Base-by-base conservation (phyloP, 495 filamentous ascomycete genomes). In the Aspergillus indologenus region DNA sequence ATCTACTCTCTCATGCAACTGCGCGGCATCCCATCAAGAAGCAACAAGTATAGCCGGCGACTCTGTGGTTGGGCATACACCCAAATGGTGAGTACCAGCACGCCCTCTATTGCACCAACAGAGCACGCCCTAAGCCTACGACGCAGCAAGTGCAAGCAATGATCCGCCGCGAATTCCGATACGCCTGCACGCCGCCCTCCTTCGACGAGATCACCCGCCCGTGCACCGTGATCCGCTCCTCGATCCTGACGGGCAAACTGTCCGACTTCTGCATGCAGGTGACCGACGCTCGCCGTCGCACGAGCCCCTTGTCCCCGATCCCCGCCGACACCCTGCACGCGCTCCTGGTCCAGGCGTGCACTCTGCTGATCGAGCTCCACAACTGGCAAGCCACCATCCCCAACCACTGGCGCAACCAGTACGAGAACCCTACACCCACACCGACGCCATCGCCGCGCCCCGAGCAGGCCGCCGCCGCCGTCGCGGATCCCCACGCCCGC, bases 131-230 rank as follows among this genome's bases (percentile, higher is more conserved):
- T 29, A 3, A 3, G 26, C 26, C 26, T 29, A 4, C 26, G 26
- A 29, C 26, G 26, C n/a, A 57, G 55, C 55, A 57, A 57, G 51
- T 46, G 1, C 56, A 58, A 52, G 56, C 56, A 4, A 20, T 52
- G 9, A 45, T 45, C 53, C 18, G 21, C 21, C 17, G 24, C 21
- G n/a, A 45, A 24, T 55, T 45, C 21, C 20, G 11, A 1, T 55
- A 55, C 21, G 53, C 53, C 14, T 24, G 2, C 53, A 6, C 45
- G 5, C 53, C 53, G 4, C 6, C 31, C 6, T 55, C 53, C 18
- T 45, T 55, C 21, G n/a, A 22, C 40, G 45, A 24, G 34, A 19
- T 22, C 2, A 45, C 22, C 40, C 15, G 23, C 7, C 53, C 53
- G 2, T 31, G 45, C 19, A 21, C 15, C 19, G 40, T 55, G 3